Evolutionary conservation across 345 rosid species (phyloP), one percentile per base, ranked within the genome.

Genomic region (Noccaea caerulescens): DNA sequence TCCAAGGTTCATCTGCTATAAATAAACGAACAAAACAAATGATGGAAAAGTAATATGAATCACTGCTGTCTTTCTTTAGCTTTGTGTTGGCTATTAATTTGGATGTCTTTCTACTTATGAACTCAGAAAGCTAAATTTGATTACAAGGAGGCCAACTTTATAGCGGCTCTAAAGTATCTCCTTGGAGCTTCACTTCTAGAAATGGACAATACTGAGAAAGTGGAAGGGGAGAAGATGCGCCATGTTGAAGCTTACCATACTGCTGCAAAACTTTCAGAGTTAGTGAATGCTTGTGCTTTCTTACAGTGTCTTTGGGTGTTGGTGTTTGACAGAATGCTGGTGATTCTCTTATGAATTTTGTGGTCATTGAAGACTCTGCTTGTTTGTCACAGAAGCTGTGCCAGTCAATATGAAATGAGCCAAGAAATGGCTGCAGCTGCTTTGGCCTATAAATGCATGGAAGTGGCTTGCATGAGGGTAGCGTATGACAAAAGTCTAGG

Each of bases 381-480:
- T 76, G 54, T 57, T 62, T 68, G 51, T 78, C 23, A 47, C 87
- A 92, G 93, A 79, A 84, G 64, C 59, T 88, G 91, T 80, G 95
- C 93, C 64, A 77, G 55, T 52, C 90, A 83, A 72, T 90, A 85
- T 81, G 96, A 88, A 79, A 73, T 66, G 54, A 71, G 66, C 34
- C 57, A 63, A 43, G 89, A 90, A 68, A 83, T 83, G 96, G 86
- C 86, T 73, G 81, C 86, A 81, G 88, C 93, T 82, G 81, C 92
- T 72, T 81, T 88, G 86, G 95, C 89, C 57, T 88, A 83, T 80
- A 92, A 92, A 82, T 88, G 98, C 81, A 76, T 82, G 82, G 96
- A 92, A 75, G 88, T 88, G 61, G 92, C 93, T 39, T 83, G 75
- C 74, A 77, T 85, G 89, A 88, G 88, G 80, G 60, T 85, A 39